Evolutionary conservation across 345 rosid genomes (phyloP).

Genomic region (Arabidopsis suecica): DNA sequence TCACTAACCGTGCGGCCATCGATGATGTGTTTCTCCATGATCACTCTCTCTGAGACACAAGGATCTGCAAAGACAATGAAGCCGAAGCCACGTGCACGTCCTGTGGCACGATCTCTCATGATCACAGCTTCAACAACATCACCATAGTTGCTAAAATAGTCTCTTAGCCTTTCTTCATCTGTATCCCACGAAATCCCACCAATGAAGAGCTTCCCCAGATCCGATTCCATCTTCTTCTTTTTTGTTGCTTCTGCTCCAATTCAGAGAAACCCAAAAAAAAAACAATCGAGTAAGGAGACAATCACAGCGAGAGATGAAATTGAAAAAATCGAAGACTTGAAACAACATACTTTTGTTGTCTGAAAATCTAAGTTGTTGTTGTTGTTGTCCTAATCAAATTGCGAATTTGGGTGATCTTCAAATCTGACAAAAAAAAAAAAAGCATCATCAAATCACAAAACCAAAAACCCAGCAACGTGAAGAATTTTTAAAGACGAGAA

Average conservation of each 20-base stretch:
- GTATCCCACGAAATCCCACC: slow-evolving; percentile 99
- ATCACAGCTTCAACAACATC: slow-evolving; percentile 93
- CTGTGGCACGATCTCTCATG: slow-evolving; percentile 95
- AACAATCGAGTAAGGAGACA: not conserved
- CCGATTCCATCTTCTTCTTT: slow-evolving; percentile 75
- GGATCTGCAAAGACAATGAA: slow-evolving; percentile 91
- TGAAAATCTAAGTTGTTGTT: slow-evolving; percentile 24
- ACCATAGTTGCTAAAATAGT: slow-evolving; percentile 81
- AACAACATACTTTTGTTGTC: slow-evolving; percentile 32
- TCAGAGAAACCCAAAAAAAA: not conserved
- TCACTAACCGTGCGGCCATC: slow-evolving; percentile 88
- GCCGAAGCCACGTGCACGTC: slow-evolving; percentile 99
- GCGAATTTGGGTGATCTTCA: slow-evolving; percentile 22
- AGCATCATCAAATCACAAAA: slow-evolving; percentile 30
- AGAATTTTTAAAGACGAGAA: slow-evolving; percentile 6
- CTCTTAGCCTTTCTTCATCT: slow-evolving; percentile 86
- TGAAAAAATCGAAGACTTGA: not conserved
- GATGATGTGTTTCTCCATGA: slow-evolving; percentile 87
- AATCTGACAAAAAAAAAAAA: slow-evolving; percentile 28
- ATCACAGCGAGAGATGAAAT: not conserved
- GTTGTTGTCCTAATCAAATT: slow-evolving; percentile 31
- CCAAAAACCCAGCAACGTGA: slow-evolving; percentile 35
- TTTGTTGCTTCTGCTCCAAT: slow-evolving; percentile 44
- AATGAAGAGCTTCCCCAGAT: slow-evolving; percentile 98
- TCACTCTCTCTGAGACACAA: slow-evolving; percentile 82